Evolutionary conservation across 345 rosid species (phyloP).

Genomic region (Excoecaria cochinchinensis): DNA sequence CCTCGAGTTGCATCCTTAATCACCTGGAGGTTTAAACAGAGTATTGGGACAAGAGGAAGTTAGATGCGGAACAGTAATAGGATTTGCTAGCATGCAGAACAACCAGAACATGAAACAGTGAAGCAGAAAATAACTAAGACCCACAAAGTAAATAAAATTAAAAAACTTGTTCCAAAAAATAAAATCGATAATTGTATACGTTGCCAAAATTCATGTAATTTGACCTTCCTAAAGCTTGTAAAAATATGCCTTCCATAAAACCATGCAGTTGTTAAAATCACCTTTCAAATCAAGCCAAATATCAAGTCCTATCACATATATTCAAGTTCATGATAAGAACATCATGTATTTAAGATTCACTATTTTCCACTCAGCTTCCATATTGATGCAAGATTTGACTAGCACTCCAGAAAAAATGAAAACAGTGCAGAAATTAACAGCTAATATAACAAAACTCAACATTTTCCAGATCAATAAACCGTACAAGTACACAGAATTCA

Average conservation of each 20-base stretch:
- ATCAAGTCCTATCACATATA: no score
- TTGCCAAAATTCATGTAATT: not conserved
- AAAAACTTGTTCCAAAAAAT: not conserved
- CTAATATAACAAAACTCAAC: no score
- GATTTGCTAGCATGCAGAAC: not conserved
- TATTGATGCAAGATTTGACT: no score
- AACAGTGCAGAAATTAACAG: no score
- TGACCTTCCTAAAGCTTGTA: no score
- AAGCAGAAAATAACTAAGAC: not conserved
- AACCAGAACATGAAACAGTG: not conserved
- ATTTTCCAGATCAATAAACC: no score
- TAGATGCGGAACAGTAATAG: not conserved
- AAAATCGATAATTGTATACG: not conserved
- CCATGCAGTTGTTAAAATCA: no score
- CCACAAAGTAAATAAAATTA: not conserved
- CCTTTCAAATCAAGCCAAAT: not conserved
- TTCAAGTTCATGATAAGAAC: no score
- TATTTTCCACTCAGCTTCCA: no score
- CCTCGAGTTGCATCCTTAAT: slow-evolving; percentile 86
- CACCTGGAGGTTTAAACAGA: slow-evolving; percentile 48
- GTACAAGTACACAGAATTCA: not conserved
- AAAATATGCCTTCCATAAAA: no score
- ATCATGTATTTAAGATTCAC: no score
- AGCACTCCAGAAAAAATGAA: no score
- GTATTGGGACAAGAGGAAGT: slow-evolving; percentile 1